Evolutionary conservation across 768 basidiomycete species (phyloP).

Genomic region (Auricularia heimuer): DNA sequence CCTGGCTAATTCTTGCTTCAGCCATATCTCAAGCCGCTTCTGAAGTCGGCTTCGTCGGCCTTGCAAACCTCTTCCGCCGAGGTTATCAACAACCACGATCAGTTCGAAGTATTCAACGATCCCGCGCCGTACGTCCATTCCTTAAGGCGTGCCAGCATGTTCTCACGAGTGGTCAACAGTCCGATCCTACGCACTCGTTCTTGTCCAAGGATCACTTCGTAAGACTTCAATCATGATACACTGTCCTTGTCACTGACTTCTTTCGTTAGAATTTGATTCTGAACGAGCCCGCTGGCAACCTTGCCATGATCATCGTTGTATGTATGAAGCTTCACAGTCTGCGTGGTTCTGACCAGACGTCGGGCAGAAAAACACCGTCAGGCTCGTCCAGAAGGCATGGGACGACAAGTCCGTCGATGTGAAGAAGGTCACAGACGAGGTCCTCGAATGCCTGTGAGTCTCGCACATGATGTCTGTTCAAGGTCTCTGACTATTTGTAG

Average conservation of each 20-base stretch:
- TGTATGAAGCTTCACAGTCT: slow-evolving; percentile 13
- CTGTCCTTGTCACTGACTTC: slow-evolving; percentile 9
- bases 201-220: slow-evolving; percentile 86
- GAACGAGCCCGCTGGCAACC: slow-evolving; percentile 72
- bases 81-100: slow-evolving; percentile 72
- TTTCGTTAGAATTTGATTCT: slow-evolving; percentile 56
- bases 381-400: slow-evolving; percentile 69
- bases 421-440: slow-evolving; percentile 46
- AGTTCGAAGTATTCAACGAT: slow-evolving; percentile 80
- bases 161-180: slow-evolving; percentile 30
- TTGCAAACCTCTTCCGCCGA: slow-evolving; percentile 57
- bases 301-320: slow-evolving; percentile 63
- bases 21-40: slow-evolving; percentile 73
- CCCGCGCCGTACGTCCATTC: slow-evolving; percentile 46
- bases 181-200: slow-evolving; percentile 83
- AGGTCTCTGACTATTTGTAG: slow-evolving; percentile 23
- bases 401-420: slow-evolving; percentile 57
- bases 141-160: slow-evolving; percentile 3
- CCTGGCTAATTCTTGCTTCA: slow-evolving; percentile 15
- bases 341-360: neutral
- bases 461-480: neutral
- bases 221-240: slow-evolving; percentile 1
- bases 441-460: slow-evolving; percentile 56
- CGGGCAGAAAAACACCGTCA: slow-evolving; percentile 52
- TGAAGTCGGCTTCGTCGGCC: slow-evolving; percentile 57